phyloP scores from a whole-genome alignment of 257 asterid species.

The Nicotiana tabacum region DNA sequence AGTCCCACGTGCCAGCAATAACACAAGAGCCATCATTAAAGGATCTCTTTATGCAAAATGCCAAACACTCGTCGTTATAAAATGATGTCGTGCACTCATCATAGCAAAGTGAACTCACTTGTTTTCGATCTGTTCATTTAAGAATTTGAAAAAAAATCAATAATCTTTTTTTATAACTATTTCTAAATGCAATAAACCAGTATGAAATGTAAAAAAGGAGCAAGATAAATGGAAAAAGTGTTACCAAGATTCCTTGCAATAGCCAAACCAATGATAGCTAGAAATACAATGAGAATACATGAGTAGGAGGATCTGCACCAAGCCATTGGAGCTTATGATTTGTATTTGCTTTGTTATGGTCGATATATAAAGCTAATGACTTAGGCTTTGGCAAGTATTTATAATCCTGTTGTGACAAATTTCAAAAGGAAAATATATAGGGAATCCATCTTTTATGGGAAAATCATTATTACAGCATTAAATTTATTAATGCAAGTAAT shows the following conservation, averaged over 20 bases:
- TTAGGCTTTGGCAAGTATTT: neutral
- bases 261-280: neutral
- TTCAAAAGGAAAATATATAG: neutral
- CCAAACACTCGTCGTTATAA: neutral
- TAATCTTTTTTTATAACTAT: too few relatives aligned
- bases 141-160: neutral
- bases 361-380: too few relatives aligned
- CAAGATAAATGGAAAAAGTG: neutral
- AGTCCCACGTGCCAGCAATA: neutral
- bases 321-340: neutral
- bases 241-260: neutral
- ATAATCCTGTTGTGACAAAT: neutral
- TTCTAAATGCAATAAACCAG: too few relatives aligned
- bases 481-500: neutral
- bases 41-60: neutral
- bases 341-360: neutral
- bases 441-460: neutral
- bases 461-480: neutral
- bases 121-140: neutral
- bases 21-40: slow-evolving; percentile 1
- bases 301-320: neutral
- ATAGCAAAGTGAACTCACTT: neutral
- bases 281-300: slow-evolving; percentile 4
- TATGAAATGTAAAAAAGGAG: too few relatives aligned
- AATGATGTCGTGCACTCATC: neutral